These are phyloP conservation scores for Vicia faba DNA, from an alignment of 306 rosid species.

Conservation along the genomic window DNA sequence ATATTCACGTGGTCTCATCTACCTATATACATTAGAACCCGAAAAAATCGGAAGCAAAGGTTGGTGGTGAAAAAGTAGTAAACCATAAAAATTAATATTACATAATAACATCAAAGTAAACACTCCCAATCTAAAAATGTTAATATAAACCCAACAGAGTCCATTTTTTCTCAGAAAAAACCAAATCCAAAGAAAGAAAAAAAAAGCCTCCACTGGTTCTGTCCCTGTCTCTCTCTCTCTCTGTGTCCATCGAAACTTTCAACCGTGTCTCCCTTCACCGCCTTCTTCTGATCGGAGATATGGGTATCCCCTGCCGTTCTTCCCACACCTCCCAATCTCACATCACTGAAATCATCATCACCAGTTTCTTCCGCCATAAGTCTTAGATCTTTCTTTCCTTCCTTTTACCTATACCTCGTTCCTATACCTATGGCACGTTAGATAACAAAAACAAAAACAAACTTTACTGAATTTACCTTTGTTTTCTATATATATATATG, in stretches of 20 bases:
- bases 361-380: constrained; percentile 96
- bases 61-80: constrained; percentile 3
- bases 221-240: background rate
- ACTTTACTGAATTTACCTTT: background rate
- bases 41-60: background rate
- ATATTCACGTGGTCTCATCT: constrained; percentile 38
- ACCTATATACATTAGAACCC: background rate
- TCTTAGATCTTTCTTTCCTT: constrained; percentile 38
- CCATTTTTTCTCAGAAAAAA: background rate
- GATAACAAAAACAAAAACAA: background rate
- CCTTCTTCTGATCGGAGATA: constrained; percentile 59
- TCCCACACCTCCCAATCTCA: constrained; percentile 72
- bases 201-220: constrained; percentile 5
- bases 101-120: background rate
- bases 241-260: background rate
- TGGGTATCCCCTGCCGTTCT: constrained; percentile 91
- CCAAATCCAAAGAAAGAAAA: background rate
- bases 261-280: constrained; percentile 1
- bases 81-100: background rate
- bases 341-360: constrained; percentile 88
- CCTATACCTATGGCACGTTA: background rate
- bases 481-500: constrained; percentile 42
- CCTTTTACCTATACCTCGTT: background rate
- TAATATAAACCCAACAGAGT: constrained; percentile 25
- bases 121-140: background rate